Base-by-base conservation (phyloP, 352 stramenopile genomes). In the Phytophthora citrophthora region DNA sequence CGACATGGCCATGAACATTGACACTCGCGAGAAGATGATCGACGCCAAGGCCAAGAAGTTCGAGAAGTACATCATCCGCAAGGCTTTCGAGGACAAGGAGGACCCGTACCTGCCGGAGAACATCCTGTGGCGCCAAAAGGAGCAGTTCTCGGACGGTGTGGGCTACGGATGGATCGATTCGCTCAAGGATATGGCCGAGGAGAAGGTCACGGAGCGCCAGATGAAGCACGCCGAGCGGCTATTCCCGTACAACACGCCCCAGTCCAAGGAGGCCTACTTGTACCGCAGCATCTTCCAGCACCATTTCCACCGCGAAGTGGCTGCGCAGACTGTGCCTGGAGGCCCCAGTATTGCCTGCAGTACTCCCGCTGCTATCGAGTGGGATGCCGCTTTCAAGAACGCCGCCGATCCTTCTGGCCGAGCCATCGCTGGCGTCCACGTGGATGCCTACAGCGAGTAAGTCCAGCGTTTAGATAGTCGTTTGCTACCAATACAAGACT, bases 91-190 rank as follows among this genome's bases (percentile, higher is more conserved):
- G 75, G 97, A 97, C 52, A 89, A 94, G 23, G 96, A 99, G 66
- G 79, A 99, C 64, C 96, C 96, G 31, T 99, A 99, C 81, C 79
- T 99, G 60, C 97, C 97, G 5, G 68, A 97, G 38, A 85, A 99
- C 53, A 99, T 99, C 64, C 84, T 99, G 59, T 99, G 97, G 97
- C 94, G 97, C 67, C 97, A 99, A 83, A 99, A 99, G 83, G 97
- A 99, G 82, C 97, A 99, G 86, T 99, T 99, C 70, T 99, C 94
- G 84, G 97, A 99, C 70, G 97, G 97, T 64, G 97, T 99, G 15
- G 97, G 97, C 56, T 99, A 99, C 74, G 96, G 96, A 57, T 99
- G 97, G 97, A 99, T 99, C 63, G 97, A 99, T 73, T 89, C 89
- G 68, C 86, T 99, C 20, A 96, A 97, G 69, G 97, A 98, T 54